These are phyloP conservation scores for Penicillium glabrum DNA, from an alignment of 2,329 filamentous ascomycete genomes.

Conservation along the genomic window DNA sequence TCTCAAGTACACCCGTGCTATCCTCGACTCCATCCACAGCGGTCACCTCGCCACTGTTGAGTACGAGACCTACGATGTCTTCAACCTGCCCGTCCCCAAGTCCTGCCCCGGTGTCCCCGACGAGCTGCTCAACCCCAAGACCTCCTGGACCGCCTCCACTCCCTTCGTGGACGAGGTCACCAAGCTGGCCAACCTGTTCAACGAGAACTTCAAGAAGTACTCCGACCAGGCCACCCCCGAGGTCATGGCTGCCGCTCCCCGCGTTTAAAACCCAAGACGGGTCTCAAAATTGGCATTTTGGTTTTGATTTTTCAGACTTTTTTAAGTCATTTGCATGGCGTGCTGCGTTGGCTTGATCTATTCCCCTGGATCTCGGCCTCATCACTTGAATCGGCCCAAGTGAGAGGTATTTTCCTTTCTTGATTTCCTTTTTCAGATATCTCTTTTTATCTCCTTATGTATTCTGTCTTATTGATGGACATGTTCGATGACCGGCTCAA, in stretches of 20 bases:
- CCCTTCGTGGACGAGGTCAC: constrained; percentile 85
- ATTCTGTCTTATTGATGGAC: constrained; percentile 6
- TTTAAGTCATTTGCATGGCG: constrained; percentile 33
- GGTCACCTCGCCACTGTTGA: constrained; percentile 90
- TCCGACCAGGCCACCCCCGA: constrained; percentile 77
- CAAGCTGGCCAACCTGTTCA: constrained; percentile 87
- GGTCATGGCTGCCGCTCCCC: constrained; percentile 60
- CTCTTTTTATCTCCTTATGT: constrained; percentile 4
- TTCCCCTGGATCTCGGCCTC: constrained; percentile 11
- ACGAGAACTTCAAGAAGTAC: constrained; percentile 98
- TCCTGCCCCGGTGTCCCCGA: constrained; percentile 82
- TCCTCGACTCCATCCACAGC: constrained; percentile 96
- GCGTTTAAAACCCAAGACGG: constrained; percentile 18
- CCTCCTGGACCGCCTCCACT: constrained; percentile 80
- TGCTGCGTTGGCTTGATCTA: constrained; percentile 25
- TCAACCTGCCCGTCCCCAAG: constrained; percentile 97
- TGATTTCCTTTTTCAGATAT: constrained; percentile 3
- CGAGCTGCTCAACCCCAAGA: constrained; percentile 92
- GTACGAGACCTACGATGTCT: constrained; percentile 93
- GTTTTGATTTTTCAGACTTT: constrained; percentile 21
- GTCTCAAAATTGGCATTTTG: constrained; percentile 24
- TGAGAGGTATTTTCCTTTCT: constrained; percentile 13
- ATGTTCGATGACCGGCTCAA: constrained; percentile 12
- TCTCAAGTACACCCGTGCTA: constrained; percentile 97
- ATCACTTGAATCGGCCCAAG: constrained; percentile 23